Base-by-base conservation (phyloP, 768 basidiomycete species). In the Leucocoprinus birnbaumii region DNA sequence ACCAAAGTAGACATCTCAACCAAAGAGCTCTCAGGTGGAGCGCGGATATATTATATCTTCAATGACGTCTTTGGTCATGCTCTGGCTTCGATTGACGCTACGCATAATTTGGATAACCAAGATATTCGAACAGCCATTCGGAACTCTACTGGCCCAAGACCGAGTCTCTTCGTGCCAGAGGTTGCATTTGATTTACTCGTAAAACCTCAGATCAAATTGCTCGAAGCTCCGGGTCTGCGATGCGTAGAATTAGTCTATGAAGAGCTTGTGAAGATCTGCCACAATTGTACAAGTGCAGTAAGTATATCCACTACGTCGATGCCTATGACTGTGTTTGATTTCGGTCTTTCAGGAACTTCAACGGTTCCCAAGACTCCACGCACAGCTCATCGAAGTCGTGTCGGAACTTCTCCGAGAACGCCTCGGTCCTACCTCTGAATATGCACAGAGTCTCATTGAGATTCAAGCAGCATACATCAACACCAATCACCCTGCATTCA, bases 401-500 rank as follows among this genome's bases (percentile, higher is more conserved):
- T 97, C 94, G 0, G 97, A 98, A 63, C 80, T 99, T 14, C 75
- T 99, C 35, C 84, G 94, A 47, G 97, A 99, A 71, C 86, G 97
- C 6, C 80, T 99, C 13, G 95, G 95, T 1, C 97, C 97, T 1
- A 97, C 97, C 0, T 94, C 92, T 2, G 90, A 94, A n/a, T 98
- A 98, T 69, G 89, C 95, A 0, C 90, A 93, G 61, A 94, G 91
- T 65, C 77, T 99, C 63, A 98, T 99, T 62, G 85, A 88, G 62
- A 99, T 99, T 47, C 97, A 99, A 70, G 94, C 94, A 1, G 95
- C 97, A 10, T 99, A 99, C 67, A 98, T 99, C 78, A 99, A 99
- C 69, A 98, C 95, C 54, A 98, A 98, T 68, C 97, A 99, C 67
- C 97, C 97, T 5, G 83, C 91, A 27, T 98, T 98, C 71, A 86